A percentile compares a stretch with the other conserved stretches of the same genome.
Conservation (phyloP, 495 filamentous ascomycete genomes). For the Massariosphaeria phaeospora region DNA sequence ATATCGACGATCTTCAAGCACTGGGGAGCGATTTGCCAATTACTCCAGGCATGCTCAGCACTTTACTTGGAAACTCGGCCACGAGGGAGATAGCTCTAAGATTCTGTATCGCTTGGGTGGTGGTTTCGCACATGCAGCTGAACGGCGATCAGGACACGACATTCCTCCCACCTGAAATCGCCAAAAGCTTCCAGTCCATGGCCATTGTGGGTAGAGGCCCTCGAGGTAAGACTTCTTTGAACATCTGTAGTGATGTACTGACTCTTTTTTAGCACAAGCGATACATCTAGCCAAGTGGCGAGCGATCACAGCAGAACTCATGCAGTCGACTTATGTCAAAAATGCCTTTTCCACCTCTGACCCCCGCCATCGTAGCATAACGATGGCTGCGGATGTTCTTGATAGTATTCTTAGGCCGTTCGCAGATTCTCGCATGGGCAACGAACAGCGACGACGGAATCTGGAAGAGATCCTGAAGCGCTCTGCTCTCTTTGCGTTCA, state of each 20-base stretch:
- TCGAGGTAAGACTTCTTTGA: constrained; percentile 12
- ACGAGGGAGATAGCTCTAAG: constrained; percentile 31
- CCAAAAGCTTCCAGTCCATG: constrained; percentile 26
- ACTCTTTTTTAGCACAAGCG: constrained; percentile 25
- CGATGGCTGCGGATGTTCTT: constrained; percentile 14
- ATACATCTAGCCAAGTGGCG: constrained; percentile 38
- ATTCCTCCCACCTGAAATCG: constrained; percentile 37
- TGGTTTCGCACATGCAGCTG: constrained; percentile 32
- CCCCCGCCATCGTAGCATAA: constrained; percentile 30
- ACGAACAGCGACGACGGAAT: constrained; percentile 32
- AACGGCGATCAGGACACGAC: constrained; percentile 12
- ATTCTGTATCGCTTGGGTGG: constrained; percentile 37
- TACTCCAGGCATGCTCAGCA: constrained; percentile 27
- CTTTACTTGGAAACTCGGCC: constrained; percentile 33
- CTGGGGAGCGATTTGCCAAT: constrained; percentile 22
- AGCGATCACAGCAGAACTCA: constrained; percentile 35
- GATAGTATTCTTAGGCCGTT: constrained; percentile 36
- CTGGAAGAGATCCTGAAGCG: constrained; percentile 39
- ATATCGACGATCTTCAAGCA: constrained; percentile 27
- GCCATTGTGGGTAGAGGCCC: constrained; percentile 1
- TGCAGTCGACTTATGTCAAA: constrained; percentile 33
- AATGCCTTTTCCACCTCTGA: constrained; percentile 27
- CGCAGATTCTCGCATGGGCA: constrained; percentile 23
- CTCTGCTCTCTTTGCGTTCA: constrained; percentile 38
- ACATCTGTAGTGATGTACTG: not conserved